These are phyloP conservation scores for Xylaria sp. DNA, from an alignment of 2,329 filamentous ascomycete species.

Conservation along the genomic window DNA sequence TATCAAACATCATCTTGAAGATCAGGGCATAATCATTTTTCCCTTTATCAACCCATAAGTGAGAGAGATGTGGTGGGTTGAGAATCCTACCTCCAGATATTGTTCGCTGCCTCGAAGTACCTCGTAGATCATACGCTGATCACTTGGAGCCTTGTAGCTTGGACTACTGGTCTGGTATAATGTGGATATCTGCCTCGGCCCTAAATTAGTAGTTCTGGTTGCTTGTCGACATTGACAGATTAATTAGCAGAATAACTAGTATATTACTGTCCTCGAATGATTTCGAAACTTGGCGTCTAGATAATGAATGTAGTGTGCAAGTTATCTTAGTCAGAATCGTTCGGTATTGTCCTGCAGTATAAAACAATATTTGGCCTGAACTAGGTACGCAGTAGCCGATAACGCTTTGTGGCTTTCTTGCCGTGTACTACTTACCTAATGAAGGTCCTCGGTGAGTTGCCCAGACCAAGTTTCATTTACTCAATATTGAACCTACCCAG, in stretches of 20 bases:
- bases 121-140: conserved; percentile 34
- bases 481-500: no score
- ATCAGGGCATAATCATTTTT: background rate
- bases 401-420: conserved; percentile 6
- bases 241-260: background rate
- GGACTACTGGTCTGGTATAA: no score
- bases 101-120: conserved; percentile 8
- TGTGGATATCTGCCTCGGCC: conserved; percentile 15
- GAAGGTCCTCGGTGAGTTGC: background rate
- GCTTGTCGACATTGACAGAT: background rate
- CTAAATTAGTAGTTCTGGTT: conserved; percentile 5
- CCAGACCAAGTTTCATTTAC: no score
- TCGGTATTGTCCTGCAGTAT: background rate
- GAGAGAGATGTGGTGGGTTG: conserved; percentile 1
- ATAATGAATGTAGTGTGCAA: background rate
- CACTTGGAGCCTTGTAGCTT: conserved; percentile 22
- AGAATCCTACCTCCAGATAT: background rate
- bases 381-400: background rate
- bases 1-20: background rate
- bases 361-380: background rate
- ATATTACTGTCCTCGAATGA: background rate
- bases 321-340: background rate
- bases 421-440: background rate
- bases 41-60: background rate
- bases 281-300: background rate